Evolutionary conservation across 2,329 filamentous ascomycete species (phyloP), one percentile per base, ranked within the genome.

Genomic region (Blastomyces gilchristii): DNA sequence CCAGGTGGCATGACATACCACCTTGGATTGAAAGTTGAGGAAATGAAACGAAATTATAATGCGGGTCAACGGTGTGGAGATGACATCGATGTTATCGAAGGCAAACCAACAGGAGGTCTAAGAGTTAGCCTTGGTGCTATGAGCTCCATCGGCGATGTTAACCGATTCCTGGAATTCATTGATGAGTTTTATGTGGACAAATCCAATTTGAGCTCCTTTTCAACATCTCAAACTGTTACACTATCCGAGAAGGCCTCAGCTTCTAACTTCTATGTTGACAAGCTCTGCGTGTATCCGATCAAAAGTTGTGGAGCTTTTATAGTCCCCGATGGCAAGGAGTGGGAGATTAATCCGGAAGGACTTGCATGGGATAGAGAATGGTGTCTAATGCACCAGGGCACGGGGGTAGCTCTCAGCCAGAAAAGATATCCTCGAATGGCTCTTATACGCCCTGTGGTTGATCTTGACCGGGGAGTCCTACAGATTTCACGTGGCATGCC

Each of bases 311-410:
- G 86, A 18, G 89, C 89, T 0, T 96, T 88, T 73, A 79, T 79
- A 45, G 80, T 97, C 39, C 87, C 91, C 1, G 65, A 76, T 0
- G 82, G 79, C 1, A 78, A 77, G 8, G 71, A 80, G 16, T 99
- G 94, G 94, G 85, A 89, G 69, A 82, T 97, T 25, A 85, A 83
- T 62, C 80, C 83, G 8, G 91, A 97, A 76, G 94, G 94, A 0
- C 80, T 99, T 2, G 88, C 87, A 9, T 97, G 93, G 91, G 94
- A 99, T 73, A 83, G 94, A 65, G 93, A 97, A 78, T 99, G 94
- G 93, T 97, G 93, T 75, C 79, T 99, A 25, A 81, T 99, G 16
- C 92, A 97, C 72, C 84, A 87, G 71, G 91, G 90, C 53, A 95
- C 92, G 0, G 89, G 90, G 0, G 86, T 87, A 68, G 91, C 88